These are phyloP conservation scores for Colletotrichum sojae DNA, from an alignment of 2,329 filamentous ascomycete genomes.

Conservation along the genomic window DNA sequence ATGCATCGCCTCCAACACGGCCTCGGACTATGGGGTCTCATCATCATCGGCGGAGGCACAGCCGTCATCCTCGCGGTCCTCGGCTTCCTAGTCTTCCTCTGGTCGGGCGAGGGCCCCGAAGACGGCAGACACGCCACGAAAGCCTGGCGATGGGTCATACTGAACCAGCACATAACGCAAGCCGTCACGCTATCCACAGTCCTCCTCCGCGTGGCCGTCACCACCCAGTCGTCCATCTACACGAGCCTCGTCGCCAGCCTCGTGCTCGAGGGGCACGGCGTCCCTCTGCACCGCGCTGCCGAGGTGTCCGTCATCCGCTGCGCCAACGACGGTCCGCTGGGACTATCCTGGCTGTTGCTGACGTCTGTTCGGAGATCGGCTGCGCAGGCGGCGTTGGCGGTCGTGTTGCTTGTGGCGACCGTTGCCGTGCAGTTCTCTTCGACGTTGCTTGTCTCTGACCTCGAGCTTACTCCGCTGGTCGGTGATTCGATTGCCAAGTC, in stretches of 20 bases:
- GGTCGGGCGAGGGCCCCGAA: slow-evolving; percentile 39
- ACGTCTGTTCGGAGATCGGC: slow-evolving; percentile 21
- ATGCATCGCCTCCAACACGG: slow-evolving; percentile 9
- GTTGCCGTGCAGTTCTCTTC: slow-evolving; percentile 12
- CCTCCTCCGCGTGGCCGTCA: slow-evolving; percentile 40
- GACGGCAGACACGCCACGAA: slow-evolving; percentile 35
- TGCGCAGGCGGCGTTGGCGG: neutral
- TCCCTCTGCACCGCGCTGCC: slow-evolving; percentile 43
- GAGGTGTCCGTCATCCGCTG: slow-evolving; percentile 44
- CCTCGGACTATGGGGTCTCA: slow-evolving; percentile 31
- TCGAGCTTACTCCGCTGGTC: neutral
- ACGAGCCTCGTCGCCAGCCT: slow-evolving; percentile 45
- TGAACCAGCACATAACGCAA: slow-evolving; percentile 40
- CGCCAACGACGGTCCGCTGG: slow-evolving; percentile 43
- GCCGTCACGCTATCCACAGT: slow-evolving; percentile 43
- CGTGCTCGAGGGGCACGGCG: slow-evolving; percentile 43
- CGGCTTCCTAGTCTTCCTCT: slow-evolving; percentile 42
- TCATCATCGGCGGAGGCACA: slow-evolving; percentile 38
- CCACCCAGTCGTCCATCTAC: slow-evolving; percentile 42
- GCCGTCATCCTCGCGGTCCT: slow-evolving; percentile 40
- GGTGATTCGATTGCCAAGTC: neutral
- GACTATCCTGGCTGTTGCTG: slow-evolving; percentile 41
- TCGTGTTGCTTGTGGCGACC: neutral
- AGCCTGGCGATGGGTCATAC: slow-evolving; percentile 43
- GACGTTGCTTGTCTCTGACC: slow-evolving; percentile 3